phyloP scores from a whole-genome alignment of 768 basidiomycete species.

The Boletus tomentosulus region DNA sequence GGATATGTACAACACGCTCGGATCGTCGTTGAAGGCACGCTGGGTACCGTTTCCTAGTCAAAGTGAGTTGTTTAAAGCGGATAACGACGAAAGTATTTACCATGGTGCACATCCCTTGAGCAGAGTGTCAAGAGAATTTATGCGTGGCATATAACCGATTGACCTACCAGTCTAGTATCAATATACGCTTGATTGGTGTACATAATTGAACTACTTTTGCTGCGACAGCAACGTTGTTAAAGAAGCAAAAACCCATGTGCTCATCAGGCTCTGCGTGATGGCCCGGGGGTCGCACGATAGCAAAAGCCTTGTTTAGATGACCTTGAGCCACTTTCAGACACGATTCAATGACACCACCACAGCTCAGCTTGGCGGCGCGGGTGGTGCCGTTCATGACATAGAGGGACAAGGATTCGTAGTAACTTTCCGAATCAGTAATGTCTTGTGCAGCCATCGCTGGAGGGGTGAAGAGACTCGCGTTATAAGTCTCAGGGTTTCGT shows the following conservation, averaged over 20 bases:
- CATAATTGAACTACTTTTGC: constrained; percentile 72
- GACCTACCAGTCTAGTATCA: constrained; percentile 93
- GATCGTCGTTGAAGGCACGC: constrained; percentile 91
- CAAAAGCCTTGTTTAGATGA: constrained; percentile 81
- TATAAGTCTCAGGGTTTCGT: constrained; percentile 10
- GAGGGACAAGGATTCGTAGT: constrained; percentile 88
- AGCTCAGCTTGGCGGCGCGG: constrained; percentile 79
- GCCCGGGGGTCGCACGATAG: constrained; percentile 94
- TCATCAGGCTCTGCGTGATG: constrained; percentile 98
- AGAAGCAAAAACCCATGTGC: constrained; percentile 99
- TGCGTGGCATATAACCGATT: background rate
- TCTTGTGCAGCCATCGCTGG: constrained; percentile 74
- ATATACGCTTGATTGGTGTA: constrained; percentile 68
- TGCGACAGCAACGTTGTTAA: constrained; percentile 96
- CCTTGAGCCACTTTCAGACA: constrained; percentile 79
- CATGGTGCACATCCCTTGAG: constrained; percentile 92
- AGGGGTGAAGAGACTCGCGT: constrained; percentile 10
- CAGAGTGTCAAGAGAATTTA: constrained; percentile 5
- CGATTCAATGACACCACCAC: constrained; percentile 93
- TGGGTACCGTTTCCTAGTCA: constrained; percentile 91
- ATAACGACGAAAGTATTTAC: constrained; percentile 34
- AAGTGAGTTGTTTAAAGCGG: constrained; percentile 9
- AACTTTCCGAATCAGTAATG: constrained; percentile 68
- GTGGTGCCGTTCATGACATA: constrained; percentile 89
- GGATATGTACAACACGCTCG: constrained; percentile 88